These are phyloP conservation scores for Dichotomocladium elegans DNA, from an alignment of 371 early-diverging fungal species.

Conservation along the genomic window DNA sequence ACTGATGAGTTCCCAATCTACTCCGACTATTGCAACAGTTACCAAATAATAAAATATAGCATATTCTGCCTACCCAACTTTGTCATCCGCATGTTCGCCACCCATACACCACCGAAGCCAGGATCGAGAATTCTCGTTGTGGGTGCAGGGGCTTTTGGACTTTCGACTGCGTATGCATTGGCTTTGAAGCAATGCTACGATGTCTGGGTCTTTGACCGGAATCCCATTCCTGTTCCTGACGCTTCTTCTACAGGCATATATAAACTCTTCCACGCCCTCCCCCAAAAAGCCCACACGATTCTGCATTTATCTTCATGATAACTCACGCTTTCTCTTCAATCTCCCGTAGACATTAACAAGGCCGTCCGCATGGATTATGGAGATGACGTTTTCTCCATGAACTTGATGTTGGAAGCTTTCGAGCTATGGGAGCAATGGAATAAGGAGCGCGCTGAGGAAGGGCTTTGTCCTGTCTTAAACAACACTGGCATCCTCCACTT, in stretches of 20 bases:
- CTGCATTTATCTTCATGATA: too few relatives aligned
- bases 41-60: too few relatives aligned
- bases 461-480: conserved; percentile 28
- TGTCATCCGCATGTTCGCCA: not conserved
- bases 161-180: conserved; percentile 47
- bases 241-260: conserved; percentile 39
- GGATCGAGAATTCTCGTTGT: conserved; percentile 41
- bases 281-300: too few relatives aligned
- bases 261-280: not conserved
- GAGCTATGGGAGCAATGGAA: conserved; percentile 51
- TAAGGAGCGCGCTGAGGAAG: conserved; percentile 27
- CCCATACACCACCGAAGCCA: conserved; percentile 1
- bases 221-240: conserved; percentile 37
- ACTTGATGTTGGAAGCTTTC: conserved; percentile 41
- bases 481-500: conserved; percentile 37
- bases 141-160: conserved; percentile 52
- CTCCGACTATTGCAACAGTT: too few relatives aligned
- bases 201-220: conserved; percentile 43
- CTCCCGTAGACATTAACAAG: conserved; percentile 42
- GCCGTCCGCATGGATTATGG: conserved; percentile 53
- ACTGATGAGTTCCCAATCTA: too few relatives aligned
- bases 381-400: conserved; percentile 32
- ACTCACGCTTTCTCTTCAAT: too few relatives aligned
- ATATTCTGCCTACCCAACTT: too few relatives aligned
- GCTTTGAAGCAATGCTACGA: conserved; percentile 27